These are phyloP conservation scores for Colletotrichum trifolii DNA, from an alignment of 2,329 filamentous ascomycete species.

Conservation along the genomic window DNA sequence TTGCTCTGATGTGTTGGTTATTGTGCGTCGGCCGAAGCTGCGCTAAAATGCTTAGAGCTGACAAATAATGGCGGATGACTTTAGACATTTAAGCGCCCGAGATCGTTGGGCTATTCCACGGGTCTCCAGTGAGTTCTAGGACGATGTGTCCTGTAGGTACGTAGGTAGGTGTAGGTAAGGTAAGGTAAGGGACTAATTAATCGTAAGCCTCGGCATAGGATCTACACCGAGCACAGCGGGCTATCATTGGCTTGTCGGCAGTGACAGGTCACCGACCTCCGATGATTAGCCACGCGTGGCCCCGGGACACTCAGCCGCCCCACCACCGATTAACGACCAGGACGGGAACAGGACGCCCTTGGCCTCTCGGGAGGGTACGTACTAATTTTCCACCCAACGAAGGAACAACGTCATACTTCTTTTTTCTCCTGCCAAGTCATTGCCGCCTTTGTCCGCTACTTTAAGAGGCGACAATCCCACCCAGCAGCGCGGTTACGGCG, in stretches of 20 bases:
- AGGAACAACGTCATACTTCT: slow-evolving; percentile 34
- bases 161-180: too few relatives aligned
- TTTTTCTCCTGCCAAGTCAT: slow-evolving; percentile 27
- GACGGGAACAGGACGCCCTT: background rate
- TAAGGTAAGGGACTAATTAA: too few relatives aligned
- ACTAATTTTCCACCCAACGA: background rate
- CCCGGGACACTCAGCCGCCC: background rate
- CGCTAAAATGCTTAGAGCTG: too few relatives aligned
- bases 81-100: too few relatives aligned
- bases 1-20: too few relatives aligned
- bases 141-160: slow-evolving; percentile 25
- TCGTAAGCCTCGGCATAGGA: slow-evolving; percentile 9
- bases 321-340: background rate
- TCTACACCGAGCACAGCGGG: background rate
- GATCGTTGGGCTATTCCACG: too few relatives aligned
- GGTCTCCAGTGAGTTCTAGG: slow-evolving; percentile 10
- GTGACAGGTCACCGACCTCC: background rate
- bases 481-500: background rate
- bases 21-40: too few relatives aligned
- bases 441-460: slow-evolving; percentile 1
- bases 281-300: too few relatives aligned
- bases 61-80: too few relatives aligned
- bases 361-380: slow-evolving; percentile 3
- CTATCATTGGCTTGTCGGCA: slow-evolving; percentile 18
- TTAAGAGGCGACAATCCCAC: slow-evolving; percentile 14